Percentiles rank a stretch among this genome's conserved stretches.
phyloP scores from a whole-genome alignment of 306 rosid genomes.

The Lagenaria siceraria region DNA sequence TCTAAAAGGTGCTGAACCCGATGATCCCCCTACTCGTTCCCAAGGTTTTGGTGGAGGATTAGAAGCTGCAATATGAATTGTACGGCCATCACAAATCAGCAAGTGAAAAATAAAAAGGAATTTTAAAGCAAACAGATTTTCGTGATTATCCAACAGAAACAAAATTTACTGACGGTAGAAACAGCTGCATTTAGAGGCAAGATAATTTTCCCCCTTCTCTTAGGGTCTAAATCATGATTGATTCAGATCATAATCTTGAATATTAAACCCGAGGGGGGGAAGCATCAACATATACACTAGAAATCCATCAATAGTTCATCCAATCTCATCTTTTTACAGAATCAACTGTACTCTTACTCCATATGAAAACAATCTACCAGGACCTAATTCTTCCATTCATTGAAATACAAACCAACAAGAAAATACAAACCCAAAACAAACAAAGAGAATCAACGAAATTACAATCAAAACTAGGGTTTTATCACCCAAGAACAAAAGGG shows the following conservation, averaged over 20 bases:
- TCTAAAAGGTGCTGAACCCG: conserved; percentile 80
- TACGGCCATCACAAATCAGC: not conserved
- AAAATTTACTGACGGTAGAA: not conserved
- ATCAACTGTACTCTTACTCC: not conserved
- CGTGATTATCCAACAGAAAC: not conserved
- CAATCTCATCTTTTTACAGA: not conserved
- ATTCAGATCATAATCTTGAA: not conserved
- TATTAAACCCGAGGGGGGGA: not conserved
- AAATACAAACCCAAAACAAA: not conserved
- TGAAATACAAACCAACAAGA: not conserved
- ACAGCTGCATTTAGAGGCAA: not conserved
- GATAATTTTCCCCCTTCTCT: not conserved
- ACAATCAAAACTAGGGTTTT: not conserved
- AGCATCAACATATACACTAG: not conserved
- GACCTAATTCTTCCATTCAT: not conserved
- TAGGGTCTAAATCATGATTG: not conserved
- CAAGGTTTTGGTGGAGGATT: conserved; percentile 88
- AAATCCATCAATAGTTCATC: not conserved
- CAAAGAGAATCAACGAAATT: not conserved
- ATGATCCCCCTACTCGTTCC: conserved; percentile 74
- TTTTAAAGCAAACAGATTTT: not conserved
- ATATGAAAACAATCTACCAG: not conserved
- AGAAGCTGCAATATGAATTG: conserved; percentile 35
- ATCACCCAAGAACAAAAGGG: not conserved
- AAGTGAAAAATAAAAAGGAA: not conserved